Evolutionary conservation across 2,329 filamentous ascomycete species (phyloP).

Genomic region (Madurella mycetomatis): DNA sequence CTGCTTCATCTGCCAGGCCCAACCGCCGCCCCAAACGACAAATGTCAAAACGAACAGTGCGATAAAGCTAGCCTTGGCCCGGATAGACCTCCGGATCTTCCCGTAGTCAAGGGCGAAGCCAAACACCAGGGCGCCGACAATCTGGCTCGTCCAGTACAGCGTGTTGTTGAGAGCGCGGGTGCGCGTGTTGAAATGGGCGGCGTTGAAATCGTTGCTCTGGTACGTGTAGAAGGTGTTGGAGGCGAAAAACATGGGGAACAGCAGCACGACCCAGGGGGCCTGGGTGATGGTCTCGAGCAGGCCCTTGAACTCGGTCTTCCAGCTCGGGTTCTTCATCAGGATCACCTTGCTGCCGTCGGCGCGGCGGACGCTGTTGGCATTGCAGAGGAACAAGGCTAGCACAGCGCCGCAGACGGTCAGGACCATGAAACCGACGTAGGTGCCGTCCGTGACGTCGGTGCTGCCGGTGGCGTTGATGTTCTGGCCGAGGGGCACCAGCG

Average conservation of each 20-base stretch:
- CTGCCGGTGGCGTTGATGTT: constrained; percentile 56
- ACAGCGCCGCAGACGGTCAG: constrained; percentile 70
- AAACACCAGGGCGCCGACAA: constrained; percentile 68
- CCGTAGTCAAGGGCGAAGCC: constrained; percentile 65
- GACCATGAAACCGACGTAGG: constrained; percentile 86
- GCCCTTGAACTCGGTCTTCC: constrained; percentile 72
- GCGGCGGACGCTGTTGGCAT: constrained; percentile 69
- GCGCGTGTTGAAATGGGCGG: constrained; percentile 65
- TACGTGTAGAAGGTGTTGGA: constrained; percentile 83
- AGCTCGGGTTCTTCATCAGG: constrained; percentile 85
- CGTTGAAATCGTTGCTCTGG: constrained; percentile 66
- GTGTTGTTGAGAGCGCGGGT: constrained; percentile 70
- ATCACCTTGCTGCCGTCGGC: constrained; percentile 76
- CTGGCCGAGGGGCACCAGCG: constrained; percentile 68
- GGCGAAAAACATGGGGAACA: constrained; percentile 79
- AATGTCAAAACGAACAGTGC: constrained; percentile 67
- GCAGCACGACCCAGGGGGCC: constrained; percentile 67
- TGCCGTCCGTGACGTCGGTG: constrained; percentile 63
- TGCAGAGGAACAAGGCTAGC: constrained; percentile 64
- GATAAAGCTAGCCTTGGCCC: constrained; percentile 61
- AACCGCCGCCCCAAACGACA: constrained; percentile 78
- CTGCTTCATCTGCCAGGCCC: constrained; percentile 66
- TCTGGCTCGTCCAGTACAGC: constrained; percentile 77
- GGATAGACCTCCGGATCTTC: constrained; percentile 56
- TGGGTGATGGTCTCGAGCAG: constrained; percentile 66